These are phyloP conservation scores for Alternaria burnsii DNA, from an alignment of 2,329 filamentous ascomycete species.

Conservation along the genomic window DNA sequence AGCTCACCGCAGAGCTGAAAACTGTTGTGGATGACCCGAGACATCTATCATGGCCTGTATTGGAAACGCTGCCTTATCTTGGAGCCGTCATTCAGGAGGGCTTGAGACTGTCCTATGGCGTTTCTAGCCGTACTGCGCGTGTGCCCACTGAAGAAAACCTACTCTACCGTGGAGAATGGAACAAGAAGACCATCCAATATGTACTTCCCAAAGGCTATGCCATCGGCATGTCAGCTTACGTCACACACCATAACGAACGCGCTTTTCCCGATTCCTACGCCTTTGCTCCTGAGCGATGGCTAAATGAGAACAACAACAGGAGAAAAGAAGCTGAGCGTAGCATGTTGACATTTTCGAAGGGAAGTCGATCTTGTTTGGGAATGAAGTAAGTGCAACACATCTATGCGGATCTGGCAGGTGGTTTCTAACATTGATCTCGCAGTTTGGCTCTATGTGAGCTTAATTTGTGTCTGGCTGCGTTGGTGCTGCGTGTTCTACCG, in stretches of 20 bases:
- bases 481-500: slow-evolving; percentile 34
- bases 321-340: slow-evolving; percentile 37
- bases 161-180: slow-evolving; percentile 37
- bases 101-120: slow-evolving; percentile 39
- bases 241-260: slow-evolving; percentile 36
- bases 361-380: slow-evolving; percentile 43
- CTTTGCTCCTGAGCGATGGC: slow-evolving; percentile 44
- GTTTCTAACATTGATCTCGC: neutral
- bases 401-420: neutral
- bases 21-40: slow-evolving; percentile 26
- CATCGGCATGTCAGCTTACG: slow-evolving; percentile 37
- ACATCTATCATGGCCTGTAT: slow-evolving; percentile 28
- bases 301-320: slow-evolving; percentile 36
- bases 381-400: slow-evolving; percentile 39
- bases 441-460: slow-evolving; percentile 37
- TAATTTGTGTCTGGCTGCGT: slow-evolving; percentile 29
- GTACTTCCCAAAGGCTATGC: slow-evolving; percentile 35
- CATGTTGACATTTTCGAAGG: slow-evolving; percentile 44
- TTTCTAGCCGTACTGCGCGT: slow-evolving; percentile 37
- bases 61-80: slow-evolving; percentile 44
- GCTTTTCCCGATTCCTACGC: slow-evolving; percentile 34
- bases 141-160: slow-evolving; percentile 35
- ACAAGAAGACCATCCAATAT: slow-evolving; percentile 31
- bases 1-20: slow-evolving; percentile 37
- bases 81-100: slow-evolving; percentile 45